phyloP scores from a whole-genome alignment of 345 rosid genomes.

The Melaleuca quinquenervia region DNA sequence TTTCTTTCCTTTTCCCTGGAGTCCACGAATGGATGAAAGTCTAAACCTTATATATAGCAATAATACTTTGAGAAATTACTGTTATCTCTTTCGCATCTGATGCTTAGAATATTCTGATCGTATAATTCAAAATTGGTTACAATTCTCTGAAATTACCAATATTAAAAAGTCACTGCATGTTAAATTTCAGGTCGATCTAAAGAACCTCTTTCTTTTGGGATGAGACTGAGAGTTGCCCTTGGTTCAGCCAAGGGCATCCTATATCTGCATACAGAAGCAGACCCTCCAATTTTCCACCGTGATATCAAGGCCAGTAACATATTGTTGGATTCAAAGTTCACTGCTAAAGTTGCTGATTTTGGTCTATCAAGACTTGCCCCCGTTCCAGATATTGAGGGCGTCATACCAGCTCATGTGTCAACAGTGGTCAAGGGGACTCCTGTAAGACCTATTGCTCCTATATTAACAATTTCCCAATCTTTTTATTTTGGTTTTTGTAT shows the following conservation, averaged over 20 bases:
- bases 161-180: not conserved
- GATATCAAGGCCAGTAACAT: constrained; percentile 97
- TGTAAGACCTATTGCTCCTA: constrained; percentile 17
- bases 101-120: not conserved
- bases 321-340: constrained; percentile 53
- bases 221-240: constrained; percentile 58
- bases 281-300: constrained; percentile 90
- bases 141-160: not conserved
- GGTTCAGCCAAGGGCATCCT: constrained; percentile 84
- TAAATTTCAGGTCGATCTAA: constrained; percentile 33
- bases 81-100: not conserved
- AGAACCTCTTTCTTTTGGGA: constrained; percentile 49
- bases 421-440: constrained; percentile 93
- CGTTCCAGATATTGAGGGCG: constrained; percentile 67
- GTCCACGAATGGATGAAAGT: not conserved
- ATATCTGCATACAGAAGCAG: constrained; percentile 84
- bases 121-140: not conserved
- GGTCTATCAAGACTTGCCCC: constrained; percentile 94
- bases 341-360: constrained; percentile 95
- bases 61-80: not conserved
- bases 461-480: not conserved
- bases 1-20: not conserved
- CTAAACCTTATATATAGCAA: not conserved
- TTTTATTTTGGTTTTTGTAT: not conserved
- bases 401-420: constrained; percentile 59